phyloP scores from a whole-genome alignment of 192 early-diverging fungal genomes.

The Coemansia sp. region DNA sequence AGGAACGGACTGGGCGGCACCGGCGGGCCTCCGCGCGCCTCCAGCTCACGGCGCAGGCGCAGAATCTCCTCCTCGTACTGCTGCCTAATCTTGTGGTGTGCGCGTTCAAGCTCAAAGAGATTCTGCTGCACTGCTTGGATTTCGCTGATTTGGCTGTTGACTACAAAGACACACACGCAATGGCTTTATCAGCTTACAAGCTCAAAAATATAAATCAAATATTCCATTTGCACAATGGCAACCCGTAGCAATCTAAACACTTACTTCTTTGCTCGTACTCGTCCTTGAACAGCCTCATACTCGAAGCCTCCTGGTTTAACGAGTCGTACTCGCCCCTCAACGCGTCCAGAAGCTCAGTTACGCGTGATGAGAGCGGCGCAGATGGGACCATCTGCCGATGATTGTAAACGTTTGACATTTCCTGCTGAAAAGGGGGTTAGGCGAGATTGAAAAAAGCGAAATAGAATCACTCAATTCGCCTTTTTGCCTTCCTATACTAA shows the following conservation, averaged over 20 bases:
- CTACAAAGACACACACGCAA: slow-evolving; percentile 42
- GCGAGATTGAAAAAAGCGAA: not conserved
- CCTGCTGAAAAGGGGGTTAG: not conserved
- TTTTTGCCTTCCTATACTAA: slow-evolving; percentile 1
- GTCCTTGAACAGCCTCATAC: slow-evolving; percentile 76
- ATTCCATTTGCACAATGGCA: too few relatives aligned
- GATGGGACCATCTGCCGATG: slow-evolving; percentile 79
- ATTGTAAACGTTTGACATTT: slow-evolving; percentile 77
- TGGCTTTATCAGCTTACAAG: too few relatives aligned
- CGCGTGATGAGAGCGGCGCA: slow-evolving; percentile 61
- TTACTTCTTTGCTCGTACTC: slow-evolving; percentile 89
- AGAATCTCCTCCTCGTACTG: slow-evolving; percentile 91
- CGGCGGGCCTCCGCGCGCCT: slow-evolving; percentile 64
- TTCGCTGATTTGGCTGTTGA: slow-evolving; percentile 78
- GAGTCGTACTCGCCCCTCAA: slow-evolving; percentile 78
- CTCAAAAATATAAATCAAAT: too few relatives aligned
- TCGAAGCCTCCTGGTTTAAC: slow-evolving; percentile 71
- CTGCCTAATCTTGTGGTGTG: slow-evolving; percentile 75
- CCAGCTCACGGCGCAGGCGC: slow-evolving; percentile 80
- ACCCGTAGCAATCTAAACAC: slow-evolving; percentile 1
- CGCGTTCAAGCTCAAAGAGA: slow-evolving; percentile 79
- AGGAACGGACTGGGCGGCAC: slow-evolving; percentile 54
- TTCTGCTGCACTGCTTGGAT: slow-evolving; percentile 76
- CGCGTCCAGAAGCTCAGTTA: slow-evolving; percentile 82
- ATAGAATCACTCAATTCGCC: not conserved